Evolutionary conservation across 1,139 yeast genomes (phyloP).

Genomic region (Suhomyces anneliseae): DNA sequence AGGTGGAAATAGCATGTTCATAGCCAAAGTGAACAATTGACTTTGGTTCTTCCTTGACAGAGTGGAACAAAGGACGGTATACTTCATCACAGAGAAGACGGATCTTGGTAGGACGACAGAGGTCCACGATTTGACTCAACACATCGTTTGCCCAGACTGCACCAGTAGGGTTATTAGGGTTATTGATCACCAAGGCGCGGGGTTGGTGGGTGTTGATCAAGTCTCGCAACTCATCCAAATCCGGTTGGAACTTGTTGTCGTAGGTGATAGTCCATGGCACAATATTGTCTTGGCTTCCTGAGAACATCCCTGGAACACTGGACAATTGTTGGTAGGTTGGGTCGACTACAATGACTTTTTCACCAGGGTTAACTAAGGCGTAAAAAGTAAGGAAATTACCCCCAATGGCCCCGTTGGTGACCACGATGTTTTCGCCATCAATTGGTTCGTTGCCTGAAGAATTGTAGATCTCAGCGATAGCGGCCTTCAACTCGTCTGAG

Average conservation of each 20-base stretch:
- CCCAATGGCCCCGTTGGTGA: conserved; percentile 61
- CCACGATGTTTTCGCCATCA: conserved; percentile 36
- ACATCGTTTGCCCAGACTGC: conserved; percentile 38
- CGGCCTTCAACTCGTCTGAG: conserved; percentile 35
- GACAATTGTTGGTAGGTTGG: conserved; percentile 56
- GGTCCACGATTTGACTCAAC: conserved; percentile 35
- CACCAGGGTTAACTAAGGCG: conserved; percentile 47
- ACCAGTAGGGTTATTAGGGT: conserved; percentile 61
- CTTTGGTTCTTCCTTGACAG: conserved; percentile 29
- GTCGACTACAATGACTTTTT: conserved; percentile 50
- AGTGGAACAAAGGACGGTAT: conserved; percentile 54
- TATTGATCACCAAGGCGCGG: conserved; percentile 48
- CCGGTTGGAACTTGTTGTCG: conserved; percentile 38
- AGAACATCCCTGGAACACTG: conserved; percentile 52
- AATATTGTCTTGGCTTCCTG: conserved; percentile 36
- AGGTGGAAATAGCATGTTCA: conserved; percentile 47
- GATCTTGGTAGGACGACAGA: conserved; percentile 34
- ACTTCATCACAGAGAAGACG: conserved; percentile 55
- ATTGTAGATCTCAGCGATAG: conserved; percentile 37
- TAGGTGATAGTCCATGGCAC: conserved; percentile 32
- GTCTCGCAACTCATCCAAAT: conserved; percentile 29
- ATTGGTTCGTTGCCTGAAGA: conserved; percentile 13
- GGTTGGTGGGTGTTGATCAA: conserved; percentile 35
- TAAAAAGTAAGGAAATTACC: conserved; percentile 53
- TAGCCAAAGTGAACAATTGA: conserved; percentile 47